Percentiles rank a stretch among this genome's conserved stretches.
Conservation (phyloP, 192 early-diverging fungal genomes). For the Rhizophagus clarus region DNA sequence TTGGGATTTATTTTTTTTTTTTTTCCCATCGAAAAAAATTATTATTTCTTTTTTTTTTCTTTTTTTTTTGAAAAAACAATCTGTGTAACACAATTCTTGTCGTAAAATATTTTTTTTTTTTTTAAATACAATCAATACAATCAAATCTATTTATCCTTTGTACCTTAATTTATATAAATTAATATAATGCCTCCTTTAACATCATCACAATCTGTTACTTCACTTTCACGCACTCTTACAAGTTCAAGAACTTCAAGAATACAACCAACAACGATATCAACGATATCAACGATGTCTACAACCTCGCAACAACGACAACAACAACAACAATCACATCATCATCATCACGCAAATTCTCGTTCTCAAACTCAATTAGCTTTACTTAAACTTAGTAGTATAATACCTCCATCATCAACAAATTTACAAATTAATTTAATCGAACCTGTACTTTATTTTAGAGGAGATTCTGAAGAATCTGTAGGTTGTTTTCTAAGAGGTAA, state of each 20-base stretch:
- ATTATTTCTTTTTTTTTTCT: no score
- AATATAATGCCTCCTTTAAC: no score
- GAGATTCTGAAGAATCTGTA: conserved; percentile 4
- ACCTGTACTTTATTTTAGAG: conserved; percentile 15
- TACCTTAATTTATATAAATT: no score
- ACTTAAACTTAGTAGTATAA: neutral
- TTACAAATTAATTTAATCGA: conserved; percentile 19
- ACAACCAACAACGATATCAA: no score
- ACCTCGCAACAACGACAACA: neutral
- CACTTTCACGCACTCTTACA: neutral
- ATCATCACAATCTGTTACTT: no score
- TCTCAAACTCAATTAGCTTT: neutral
- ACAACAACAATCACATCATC: neutral
- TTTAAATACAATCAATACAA: no score
- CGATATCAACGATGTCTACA: neutral
- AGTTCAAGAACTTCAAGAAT: neutral
- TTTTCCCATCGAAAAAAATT: no score
- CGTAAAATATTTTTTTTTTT: no score
- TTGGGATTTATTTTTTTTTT: no score
- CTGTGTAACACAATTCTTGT: no score
- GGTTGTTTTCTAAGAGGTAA: conserved; percentile 19
- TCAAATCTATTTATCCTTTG: no score
- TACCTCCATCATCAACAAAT: neutral
- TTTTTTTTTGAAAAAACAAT: no score
- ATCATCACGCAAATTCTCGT: neutral